Conservation (phyloP, 306 rosid genomes). For the Medicago truncatula region MtrunA17r5.0-ANR NC_053042.1:13015501-13016000, state of each 20-base stretch:
- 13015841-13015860: constrained; percentile 89
- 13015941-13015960: neutral
- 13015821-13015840: constrained; percentile 78
- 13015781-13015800: constrained; percentile 14
- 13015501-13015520: neutral
- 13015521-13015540: neutral
- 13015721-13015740: constrained; percentile 23
- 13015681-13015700: neutral
- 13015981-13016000: too few relatives aligned
- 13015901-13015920: constrained; percentile 97
- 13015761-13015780: constrained; percentile 16
- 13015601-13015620: neutral
- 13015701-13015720: neutral
- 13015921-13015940: constrained; percentile 45
- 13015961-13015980: too few relatives aligned
- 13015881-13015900: constrained; percentile 95
- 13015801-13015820: constrained; percentile 51
- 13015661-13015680: constrained; percentile 18
- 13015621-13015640: neutral
- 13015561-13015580: neutral
- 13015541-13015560: neutral
- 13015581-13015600: neutral
- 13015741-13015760: constrained; percentile 25
- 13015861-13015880: constrained; percentile 83
- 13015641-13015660: neutral